Evolutionary conservation across 2,329 filamentous ascomycete species (phyloP).

Genomic region (Passalora sequoiae): DNA sequence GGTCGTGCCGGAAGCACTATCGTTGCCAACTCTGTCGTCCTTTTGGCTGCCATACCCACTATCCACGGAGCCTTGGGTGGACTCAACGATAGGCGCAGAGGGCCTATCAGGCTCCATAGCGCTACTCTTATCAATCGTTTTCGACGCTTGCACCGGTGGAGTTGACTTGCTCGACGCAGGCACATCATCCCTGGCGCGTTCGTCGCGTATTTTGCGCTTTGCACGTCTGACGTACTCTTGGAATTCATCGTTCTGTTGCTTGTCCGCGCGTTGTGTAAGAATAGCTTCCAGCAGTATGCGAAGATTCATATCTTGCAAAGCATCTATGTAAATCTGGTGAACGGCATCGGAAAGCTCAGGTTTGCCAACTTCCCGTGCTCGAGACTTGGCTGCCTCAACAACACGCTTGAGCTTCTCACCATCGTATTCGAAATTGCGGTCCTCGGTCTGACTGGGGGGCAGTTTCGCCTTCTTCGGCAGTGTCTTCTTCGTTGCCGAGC

Average conservation of each 20-base stretch:
- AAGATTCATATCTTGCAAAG: slow-evolving; percentile 34
- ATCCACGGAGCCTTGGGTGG: slow-evolving; percentile 1
- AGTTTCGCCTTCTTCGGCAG: not conserved
- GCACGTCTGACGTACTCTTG: slow-evolving; percentile 37
- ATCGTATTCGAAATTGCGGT: slow-evolving; percentile 11
- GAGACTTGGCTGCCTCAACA: slow-evolving; percentile 38
- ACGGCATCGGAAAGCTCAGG: slow-evolving; percentile 35
- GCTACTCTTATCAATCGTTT: not conserved
- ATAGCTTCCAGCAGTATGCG: slow-evolving; percentile 39
- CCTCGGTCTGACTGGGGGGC: not conserved
- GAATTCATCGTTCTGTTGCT: slow-evolving; percentile 38
- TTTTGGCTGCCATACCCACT: slow-evolving; percentile 2
- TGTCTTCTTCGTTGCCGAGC: slow-evolving; percentile 1
- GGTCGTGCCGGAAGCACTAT: not conserved
- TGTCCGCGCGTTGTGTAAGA: slow-evolving; percentile 36
- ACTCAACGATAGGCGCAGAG: not conserved
- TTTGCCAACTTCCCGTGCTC: slow-evolving; percentile 34
- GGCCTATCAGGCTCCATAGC: not conserved
- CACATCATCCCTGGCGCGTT: not conserved
- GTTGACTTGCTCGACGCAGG: not conserved
- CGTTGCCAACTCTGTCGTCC: not conserved
- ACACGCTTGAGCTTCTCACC: slow-evolving; percentile 20
- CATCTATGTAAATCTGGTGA: slow-evolving; percentile 37
- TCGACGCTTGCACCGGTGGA: not conserved
- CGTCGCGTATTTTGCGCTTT: slow-evolving; percentile 33